phyloP scores from a whole-genome alignment of 2,329 filamentous ascomycete genomes.

The Rutstroemia sp. region DNA sequence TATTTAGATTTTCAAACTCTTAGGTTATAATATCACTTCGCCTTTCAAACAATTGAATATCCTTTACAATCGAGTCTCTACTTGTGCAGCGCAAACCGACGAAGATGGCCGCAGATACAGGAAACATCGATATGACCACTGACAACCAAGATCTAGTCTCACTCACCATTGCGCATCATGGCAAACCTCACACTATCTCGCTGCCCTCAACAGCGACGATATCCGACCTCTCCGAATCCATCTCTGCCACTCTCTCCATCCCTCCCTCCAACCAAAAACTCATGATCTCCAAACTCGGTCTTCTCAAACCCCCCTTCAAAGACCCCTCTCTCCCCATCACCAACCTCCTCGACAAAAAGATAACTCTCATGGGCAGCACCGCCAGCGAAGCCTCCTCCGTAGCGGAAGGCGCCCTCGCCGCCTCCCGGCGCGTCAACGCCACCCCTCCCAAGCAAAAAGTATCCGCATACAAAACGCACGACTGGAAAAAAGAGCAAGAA shows the following conservation, averaged over 20 bases:
- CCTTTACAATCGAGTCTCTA: neutral
- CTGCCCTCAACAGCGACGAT: constrained; percentile 42
- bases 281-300: constrained; percentile 55
- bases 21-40: neutral
- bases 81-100: neutral
- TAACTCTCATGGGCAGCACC: constrained; percentile 59
- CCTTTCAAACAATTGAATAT: neutral
- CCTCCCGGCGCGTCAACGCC: constrained; percentile 40
- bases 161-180: constrained; percentile 41
- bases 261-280: constrained; percentile 61
- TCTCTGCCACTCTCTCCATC: constrained; percentile 49
- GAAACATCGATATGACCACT: constrained; percentile 17
- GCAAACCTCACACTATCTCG: constrained; percentile 37
- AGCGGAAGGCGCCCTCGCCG: constrained; percentile 37
- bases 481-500: constrained; percentile 36
- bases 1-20: too few relatives aligned
- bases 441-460: constrained; percentile 26
- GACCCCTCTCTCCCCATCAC: constrained; percentile 44
- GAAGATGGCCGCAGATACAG: neutral
- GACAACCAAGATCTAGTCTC: constrained; percentile 31
- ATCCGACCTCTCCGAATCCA: constrained; percentile 51
- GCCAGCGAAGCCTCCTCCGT: constrained; percentile 51
- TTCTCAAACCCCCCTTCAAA: constrained; percentile 58
- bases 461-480: constrained; percentile 35
- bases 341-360: constrained; percentile 47